A percentile compares a stretch with the other conserved stretches of the same genome.
These are phyloP conservation scores for Jacaranda copaia DNA, from an alignment of 257 asterid species.

Conservation along the genomic window DNA sequence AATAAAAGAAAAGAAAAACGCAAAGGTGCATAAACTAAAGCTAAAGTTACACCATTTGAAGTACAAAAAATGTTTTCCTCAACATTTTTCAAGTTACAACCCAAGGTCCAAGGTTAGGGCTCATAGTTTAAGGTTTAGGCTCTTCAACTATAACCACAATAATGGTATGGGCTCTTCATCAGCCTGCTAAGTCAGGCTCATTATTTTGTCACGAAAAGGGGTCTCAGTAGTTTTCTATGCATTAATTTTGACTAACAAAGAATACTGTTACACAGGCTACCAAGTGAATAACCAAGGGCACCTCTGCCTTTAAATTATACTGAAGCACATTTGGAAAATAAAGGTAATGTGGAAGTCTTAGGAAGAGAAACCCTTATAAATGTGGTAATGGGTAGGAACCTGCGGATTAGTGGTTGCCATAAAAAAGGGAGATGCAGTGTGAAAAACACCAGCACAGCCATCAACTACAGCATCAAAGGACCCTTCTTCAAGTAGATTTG, in stretches of 20 bases:
- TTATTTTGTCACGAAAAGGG: background rate
- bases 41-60: too few species aligned
- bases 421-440: slow-evolving; percentile 62
- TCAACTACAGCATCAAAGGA: slow-evolving; percentile 54
- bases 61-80: too few species aligned
- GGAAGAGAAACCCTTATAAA: slow-evolving; percentile 43
- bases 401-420: slow-evolving; percentile 43
- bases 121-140: background rate
- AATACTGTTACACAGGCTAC: background rate
- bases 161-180: background rate
- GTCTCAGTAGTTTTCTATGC: background rate
- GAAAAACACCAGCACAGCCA: slow-evolving; percentile 64
- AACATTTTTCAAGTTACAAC: too few species aligned
- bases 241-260: background rate
- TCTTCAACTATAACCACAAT: background rate
- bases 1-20: background rate
- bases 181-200: background rate
- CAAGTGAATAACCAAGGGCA: background rate
- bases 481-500: slow-evolving; percentile 51
- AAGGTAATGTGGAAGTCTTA: slow-evolving; percentile 41
- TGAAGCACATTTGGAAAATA: background rate
- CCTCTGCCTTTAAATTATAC: background rate
- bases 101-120: too few species aligned
- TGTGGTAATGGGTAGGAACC: slow-evolving; percentile 30
- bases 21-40: too few species aligned